These are phyloP conservation scores for Botrytis porri DNA, from an alignment of 2,329 filamentous ascomycete genomes.

Conservation along the genomic window DNA sequence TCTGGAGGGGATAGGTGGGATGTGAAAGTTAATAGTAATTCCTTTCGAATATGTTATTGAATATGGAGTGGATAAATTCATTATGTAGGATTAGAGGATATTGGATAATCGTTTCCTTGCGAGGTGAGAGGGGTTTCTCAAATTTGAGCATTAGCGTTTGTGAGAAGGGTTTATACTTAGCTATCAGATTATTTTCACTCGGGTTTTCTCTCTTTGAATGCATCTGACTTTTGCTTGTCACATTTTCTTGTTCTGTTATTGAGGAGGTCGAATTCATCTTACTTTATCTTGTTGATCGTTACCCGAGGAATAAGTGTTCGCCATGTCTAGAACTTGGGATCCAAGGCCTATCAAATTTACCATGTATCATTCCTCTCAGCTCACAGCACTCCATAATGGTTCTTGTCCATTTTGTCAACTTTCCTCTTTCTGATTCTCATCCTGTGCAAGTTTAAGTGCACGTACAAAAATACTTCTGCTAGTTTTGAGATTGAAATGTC, in stretches of 20 bases:
- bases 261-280: background rate
- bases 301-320: background rate
- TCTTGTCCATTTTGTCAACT: background rate
- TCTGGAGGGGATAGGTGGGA: background rate
- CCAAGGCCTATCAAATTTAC: background rate
- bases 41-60: background rate
- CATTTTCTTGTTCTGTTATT: background rate
- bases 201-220: background rate
- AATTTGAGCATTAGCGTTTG: background rate
- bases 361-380: background rate
- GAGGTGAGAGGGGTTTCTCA: background rate
- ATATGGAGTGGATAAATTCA: background rate
- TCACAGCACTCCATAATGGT: rapidly evolving
- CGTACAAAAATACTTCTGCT: rapidly evolving
- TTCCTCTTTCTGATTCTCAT: background rate
- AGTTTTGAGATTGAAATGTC: background rate
- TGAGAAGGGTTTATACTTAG: background rate
- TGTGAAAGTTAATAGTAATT: background rate
- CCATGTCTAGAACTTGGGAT: background rate
- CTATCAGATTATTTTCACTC: background rate
- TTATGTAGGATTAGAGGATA: background rate
- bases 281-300: background rate
- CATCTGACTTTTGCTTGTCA: background rate
- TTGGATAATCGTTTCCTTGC: background rate
- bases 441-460: background rate